A percentile compares a stretch with the other conserved stretches of the same genome.
Evolutionary conservation across 495 filamentous ascomycete species (phyloP).

Genomic region (Neurospora tetrasperma): DNA sequence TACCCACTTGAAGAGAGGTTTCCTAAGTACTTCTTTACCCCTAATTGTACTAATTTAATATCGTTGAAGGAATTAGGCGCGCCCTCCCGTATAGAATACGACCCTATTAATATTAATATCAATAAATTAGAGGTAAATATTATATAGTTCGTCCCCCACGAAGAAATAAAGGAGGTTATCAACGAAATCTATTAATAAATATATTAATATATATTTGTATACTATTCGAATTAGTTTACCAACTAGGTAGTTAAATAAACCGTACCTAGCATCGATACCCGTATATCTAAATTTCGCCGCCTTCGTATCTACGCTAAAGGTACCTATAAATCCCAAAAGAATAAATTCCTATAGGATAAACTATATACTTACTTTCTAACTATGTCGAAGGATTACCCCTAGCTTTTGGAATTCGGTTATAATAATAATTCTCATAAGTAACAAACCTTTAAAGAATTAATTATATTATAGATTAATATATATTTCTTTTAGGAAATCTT

Average conservation of each 20-base stretch:
- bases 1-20: neutral
- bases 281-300: neutral
- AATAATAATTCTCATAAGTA: neutral
- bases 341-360: neutral
- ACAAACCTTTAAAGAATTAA: neutral
- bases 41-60: neutral
- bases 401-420: neutral
- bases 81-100: neutral
- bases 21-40: neutral
- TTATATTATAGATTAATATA: neutral
- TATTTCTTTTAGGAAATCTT: neutral
- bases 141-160: fast-evolving
- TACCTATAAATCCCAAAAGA: neutral
- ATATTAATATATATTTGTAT: neutral
- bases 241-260: neutral
- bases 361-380: neutral
- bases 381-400: neutral
- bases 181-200: neutral
- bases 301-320: neutral
- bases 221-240: neutral
- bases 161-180: neutral
- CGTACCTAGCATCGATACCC: neutral
- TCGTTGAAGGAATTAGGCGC: neutral
- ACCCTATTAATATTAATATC: neutral
- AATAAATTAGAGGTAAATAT: neutral